A percentile compares a stretch with the other conserved stretches of the same genome.
These are phyloP conservation scores for Cucurbita ficifolia DNA, from an alignment of 306 rosid species.

Conservation along the genomic window DNA sequence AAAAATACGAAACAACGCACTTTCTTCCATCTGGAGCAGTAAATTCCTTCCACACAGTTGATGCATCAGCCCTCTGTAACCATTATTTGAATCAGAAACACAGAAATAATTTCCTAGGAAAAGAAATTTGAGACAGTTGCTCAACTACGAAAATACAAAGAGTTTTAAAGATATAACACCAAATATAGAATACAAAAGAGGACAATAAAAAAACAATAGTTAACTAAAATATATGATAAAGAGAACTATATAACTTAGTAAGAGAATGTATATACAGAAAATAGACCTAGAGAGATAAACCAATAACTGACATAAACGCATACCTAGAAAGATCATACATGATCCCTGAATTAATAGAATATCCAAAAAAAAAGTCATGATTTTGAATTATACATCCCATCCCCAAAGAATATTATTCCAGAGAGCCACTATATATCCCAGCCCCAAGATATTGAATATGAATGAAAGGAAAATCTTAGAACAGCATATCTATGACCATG, in stretches of 20 bases:
- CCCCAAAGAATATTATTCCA: neutral
- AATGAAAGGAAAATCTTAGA: neutral
- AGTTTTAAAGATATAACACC: neutral
- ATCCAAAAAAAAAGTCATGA: neutral
- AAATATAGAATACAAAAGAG: neutral
- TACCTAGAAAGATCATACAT: neutral
- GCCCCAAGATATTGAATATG: neutral
- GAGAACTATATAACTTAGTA: neutral
- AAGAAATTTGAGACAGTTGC: conserved; percentile 12
- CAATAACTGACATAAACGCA: neutral
- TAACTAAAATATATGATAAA: neutral
- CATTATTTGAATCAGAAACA: conserved; percentile 22
- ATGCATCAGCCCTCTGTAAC: conserved; percentile 95
- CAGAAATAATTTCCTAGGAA: conserved; percentile 8
- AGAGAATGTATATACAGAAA: neutral
- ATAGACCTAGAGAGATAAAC: neutral
- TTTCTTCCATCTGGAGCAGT: conserved; percentile 88
- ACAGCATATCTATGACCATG: neutral
- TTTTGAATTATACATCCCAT: neutral
- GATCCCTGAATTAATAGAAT: neutral
- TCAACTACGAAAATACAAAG: conserved; percentile 10
- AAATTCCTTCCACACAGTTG: conserved; percentile 98
- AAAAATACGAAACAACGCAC: conserved; percentile 28
- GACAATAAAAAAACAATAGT: neutral
- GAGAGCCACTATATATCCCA: neutral